phyloP scores from a whole-genome alignment of 352 stramenopile genomes.

The Globisporangium rhizosaccharum region DNA sequence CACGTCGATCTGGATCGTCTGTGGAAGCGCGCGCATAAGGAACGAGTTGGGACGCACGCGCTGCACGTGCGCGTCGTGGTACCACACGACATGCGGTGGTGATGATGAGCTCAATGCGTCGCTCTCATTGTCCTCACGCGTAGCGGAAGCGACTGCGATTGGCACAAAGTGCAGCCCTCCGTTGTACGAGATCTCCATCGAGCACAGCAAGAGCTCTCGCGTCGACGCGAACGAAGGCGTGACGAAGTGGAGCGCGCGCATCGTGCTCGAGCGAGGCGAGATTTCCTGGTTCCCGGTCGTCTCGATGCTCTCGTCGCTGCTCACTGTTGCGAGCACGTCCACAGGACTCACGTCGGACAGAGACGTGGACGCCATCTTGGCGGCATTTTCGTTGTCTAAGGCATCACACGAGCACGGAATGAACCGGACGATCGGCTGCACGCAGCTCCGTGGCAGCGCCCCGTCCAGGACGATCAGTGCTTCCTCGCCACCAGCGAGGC shows the following conservation, averaged over 20 bases:
- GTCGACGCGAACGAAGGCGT: constrained; percentile 19
- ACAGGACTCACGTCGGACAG: not conserved
- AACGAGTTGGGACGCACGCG: constrained; percentile 54
- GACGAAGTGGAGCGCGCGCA: constrained; percentile 20
- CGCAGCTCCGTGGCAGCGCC: constrained; percentile 26
- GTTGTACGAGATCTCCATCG: constrained; percentile 59
- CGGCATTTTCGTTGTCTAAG: not conserved
- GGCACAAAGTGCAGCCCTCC: constrained; percentile 35
- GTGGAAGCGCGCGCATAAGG: constrained; percentile 25
- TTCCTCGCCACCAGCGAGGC: constrained; percentile 25
- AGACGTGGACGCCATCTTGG: not conserved
- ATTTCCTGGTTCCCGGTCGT: not conserved
- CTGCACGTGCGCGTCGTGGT: constrained; percentile 34
- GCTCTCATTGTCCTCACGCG: not conserved
- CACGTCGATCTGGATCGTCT: constrained; percentile 35
- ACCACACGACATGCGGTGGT: constrained; percentile 33
- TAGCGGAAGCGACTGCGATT: constrained; percentile 17
- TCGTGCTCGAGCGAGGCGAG: not conserved
- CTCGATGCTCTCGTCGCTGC: not conserved
- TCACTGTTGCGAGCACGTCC: not conserved
- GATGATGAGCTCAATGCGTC: not conserved
- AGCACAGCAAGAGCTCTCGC: constrained; percentile 23
- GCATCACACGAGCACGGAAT: constrained; percentile 20
- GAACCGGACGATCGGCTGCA: constrained; percentile 32
- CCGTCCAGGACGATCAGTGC: constrained; percentile 32